phyloP scores from a whole-genome alignment of 306 rosid genomes.

The Cucurbita argyrosperma region DNA sequence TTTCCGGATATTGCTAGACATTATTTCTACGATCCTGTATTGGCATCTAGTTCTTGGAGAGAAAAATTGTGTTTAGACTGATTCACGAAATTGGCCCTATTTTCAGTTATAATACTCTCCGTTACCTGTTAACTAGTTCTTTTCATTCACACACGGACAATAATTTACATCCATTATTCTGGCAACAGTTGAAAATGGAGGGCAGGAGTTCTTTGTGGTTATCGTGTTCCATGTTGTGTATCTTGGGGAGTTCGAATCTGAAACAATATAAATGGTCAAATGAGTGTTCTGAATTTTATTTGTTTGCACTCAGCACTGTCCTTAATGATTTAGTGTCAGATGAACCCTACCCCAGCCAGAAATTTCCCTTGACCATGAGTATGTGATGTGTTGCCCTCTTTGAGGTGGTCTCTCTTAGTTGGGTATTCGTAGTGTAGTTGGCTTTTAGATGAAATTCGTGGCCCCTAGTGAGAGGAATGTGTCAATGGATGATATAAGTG shows the following conservation, averaged over 20 bases:
- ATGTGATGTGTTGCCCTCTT: background rate
- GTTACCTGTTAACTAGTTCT: background rate
- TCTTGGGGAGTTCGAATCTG: background rate
- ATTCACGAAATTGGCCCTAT: background rate
- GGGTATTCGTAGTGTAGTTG: background rate
- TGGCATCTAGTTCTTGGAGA: background rate
- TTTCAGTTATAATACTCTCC: background rate
- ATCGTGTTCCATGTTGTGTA: background rate
- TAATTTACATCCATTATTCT: background rate
- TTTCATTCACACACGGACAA: background rate
- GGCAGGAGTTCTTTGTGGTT: background rate
- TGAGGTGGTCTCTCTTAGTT: background rate
- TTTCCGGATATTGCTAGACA: background rate
- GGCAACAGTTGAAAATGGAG: background rate
- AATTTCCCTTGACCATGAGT: background rate
- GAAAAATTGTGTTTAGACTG: background rate
- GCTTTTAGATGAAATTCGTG: background rate
- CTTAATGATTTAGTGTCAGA: background rate
- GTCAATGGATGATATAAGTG: background rate
- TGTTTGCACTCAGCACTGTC: no score
- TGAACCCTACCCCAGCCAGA: background rate
- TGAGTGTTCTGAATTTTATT: background rate
- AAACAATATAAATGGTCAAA: background rate
- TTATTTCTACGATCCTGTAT: background rate
- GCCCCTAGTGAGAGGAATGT: background rate